Base-by-base conservation (phyloP, 345 rosid genomes). In the Acer yangbiense region DNA sequence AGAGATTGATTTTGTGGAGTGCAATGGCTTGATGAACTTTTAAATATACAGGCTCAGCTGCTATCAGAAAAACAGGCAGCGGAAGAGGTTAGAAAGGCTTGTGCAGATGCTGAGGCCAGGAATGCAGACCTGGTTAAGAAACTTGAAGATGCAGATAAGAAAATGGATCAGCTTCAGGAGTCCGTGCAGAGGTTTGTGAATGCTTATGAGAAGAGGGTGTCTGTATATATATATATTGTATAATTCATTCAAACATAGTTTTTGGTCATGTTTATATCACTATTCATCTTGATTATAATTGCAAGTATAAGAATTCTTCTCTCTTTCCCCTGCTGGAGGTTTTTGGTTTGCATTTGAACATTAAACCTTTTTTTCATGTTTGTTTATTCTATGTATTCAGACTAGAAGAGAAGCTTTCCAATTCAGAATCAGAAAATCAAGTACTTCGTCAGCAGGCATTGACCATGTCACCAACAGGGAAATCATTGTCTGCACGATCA, bases 391-490 rank as follows among this genome's bases (percentile, higher is more conserved):
- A 63, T 63, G 79, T 75, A 43, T 72, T 76, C 88, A 96, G 99
- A 82, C 77, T 94, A 71, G 98, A 97, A 87, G 98, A 97, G 81
- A 97, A 91, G 79, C 97, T 97, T 82, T 88, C 98, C 79, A 97
- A 97, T 83, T 90, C 92, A 55, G 99, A 97, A 83, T 92, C 99
- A 2, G 99, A 97, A 83, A 97, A 85, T 87, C 99, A 97, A 90
- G 98, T 97, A 54, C 95, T 97, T 58, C 94, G 99, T 65, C 98
- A 97, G 84, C 99, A 97, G 83, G 94, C 99, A 74, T 85, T 97
- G 80, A 85, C 95, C 74, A 88, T 97, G 76, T 94, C 99, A 17
- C 98, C 99, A 52, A 97, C 98, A 62, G 95, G 95, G 69, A 94
- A 91, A 86, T 66, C 92, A 76, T 78, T 92, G 84, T 74, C 98